Base-by-base conservation (phyloP, 176 grass and related monocot species). In the Pontederia paniculata region DNA sequence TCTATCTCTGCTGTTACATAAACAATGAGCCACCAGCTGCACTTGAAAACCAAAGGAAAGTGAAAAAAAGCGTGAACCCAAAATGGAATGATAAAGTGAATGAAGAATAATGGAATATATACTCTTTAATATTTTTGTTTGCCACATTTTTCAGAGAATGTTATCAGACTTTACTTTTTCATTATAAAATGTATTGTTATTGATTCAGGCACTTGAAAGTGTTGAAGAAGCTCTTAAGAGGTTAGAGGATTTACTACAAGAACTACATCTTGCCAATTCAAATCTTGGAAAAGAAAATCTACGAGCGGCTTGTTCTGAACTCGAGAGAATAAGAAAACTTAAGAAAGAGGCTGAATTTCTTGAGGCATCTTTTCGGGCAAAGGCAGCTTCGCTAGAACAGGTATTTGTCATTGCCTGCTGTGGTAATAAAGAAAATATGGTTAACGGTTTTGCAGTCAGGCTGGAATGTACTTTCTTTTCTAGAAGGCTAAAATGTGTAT, bases 321-420 rank as follows among this genome's bases (percentile, higher is more conserved):
- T 98, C 63, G 93, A 98, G 73, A 86, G 70, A 64, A 91, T 98
- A 58, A 84, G 93, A 81, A 98, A 68, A 58, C 83, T 98, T 70
- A 98, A 98, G 66, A 98, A 98, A 77, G 86, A 98, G 70, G 93
- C 93, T 6, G 93, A 98, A 52, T 91, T 91, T 88, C 83, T 98
- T 59, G 93, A 98, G 75, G 87, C 78, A 65, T 98, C 87, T 64
- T 98, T 91, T 71, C 77, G 77, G 80, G 93, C 93, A 70, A 98
- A 91, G 74, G 69, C 83, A 67, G 78, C 73, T 50, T 78, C 59
- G 68, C 61, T 89, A 57, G 79, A 86, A 74, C 80, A 89, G 54
- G 66, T 69, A 58, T 74, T n/a, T 19, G 79, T 60, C 28, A 37
- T 41, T 53, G n/a, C 48, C 43, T 65, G 41, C 25, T 59, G 23